Base-by-base conservation (phyloP, 345 rosid genomes). In the Gossypium arboreum region DNA sequence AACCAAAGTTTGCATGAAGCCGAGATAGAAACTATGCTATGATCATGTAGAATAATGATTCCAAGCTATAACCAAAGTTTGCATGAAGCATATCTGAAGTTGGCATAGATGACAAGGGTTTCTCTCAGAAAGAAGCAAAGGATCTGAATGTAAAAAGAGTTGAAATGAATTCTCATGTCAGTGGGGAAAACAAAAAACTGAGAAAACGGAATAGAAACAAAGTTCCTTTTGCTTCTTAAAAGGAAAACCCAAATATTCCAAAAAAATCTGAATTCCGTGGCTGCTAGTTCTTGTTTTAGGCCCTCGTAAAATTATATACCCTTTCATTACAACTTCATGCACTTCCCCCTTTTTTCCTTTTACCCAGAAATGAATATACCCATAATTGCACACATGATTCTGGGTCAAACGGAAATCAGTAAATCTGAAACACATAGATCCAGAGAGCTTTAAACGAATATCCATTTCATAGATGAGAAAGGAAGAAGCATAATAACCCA, bases 261-360 rank as follows among this genome's bases (percentile, higher is more conserved):
- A 54, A 55, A 69, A 18, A 2, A 47, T 71, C 64, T 39, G 51
- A 56, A 57, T 41, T 56, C 74, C 39, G 64, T 56, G 20, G 64
- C 51, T 18, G 50, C n/a, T 56, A 12, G 39, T 18, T 71, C 64
- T 3, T 29, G 20, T 70, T 52, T 70, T 9, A 29, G 24, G 52
- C 17, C 34, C 39, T 41, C 18, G 1, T 27, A 5, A 51, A 16
- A 12, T 11, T 24, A 34, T 22, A 12, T 8, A 51, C 9, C 51
- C 12, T 54, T 51, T 52, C 2, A 6, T 48, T 6, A 25, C 22
- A 2, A 24, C 4, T 34, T 34, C 12, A 67, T 67, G 54, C 39
- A 67, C 12, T 45, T 45, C 3, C 44, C 9, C 9, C 61, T 68
- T 48, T 68, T 34, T 4, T 34, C 1, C 7, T 34, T 34, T 48